Base-by-base conservation (phyloP, 306 rosid species). In the Begonia fuchsioides region DNA sequence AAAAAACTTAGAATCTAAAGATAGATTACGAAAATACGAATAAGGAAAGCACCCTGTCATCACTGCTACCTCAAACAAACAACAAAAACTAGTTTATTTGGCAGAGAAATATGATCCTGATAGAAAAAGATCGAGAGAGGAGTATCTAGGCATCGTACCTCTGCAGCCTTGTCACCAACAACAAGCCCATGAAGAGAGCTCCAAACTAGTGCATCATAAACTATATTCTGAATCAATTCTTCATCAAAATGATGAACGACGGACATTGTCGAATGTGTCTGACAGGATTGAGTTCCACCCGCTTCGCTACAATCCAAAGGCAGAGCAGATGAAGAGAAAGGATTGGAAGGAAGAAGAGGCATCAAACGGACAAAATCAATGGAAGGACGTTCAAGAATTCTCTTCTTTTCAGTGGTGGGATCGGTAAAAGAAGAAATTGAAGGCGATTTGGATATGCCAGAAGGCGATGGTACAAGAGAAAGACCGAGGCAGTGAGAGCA, bases 201-300 rank as follows among this genome's bases (percentile, higher is more conserved):
- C 95, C 95, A 90, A 65, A 85, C 87, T 46, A 90, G 95, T 61
- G 94, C 70, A 55, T 90, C 97, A 44, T 76, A 81, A 4, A 67
- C 77, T 65, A 90, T 59, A 39, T 61, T 61, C 9, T 72, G 57
- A 9, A 84, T 75, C 51, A 84, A 53, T 12, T 52, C 49, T 49
- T 70, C 61, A 73, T 78, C 74, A 43, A 81, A 54, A 38, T 52
- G 51, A 53, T 74, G 95, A 64, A 70, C 53, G 64, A 74, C 73
- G 35, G 61, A 52, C 16, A 64, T 8, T 15, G 43, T 3, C 47
- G 41, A 2, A 43, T 2, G 14, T 16, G 62, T 68, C 45, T 51
- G 68, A 2, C 62, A 73, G 55, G 71, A 74, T 50, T 57, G 58
- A 69, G 68, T 38, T 17, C 52, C 54, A 32, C 50, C 69, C 35